phyloP scores from a whole-genome alignment of 805 yeast genomes.

The Torulaspora microellipsoides region DNA sequence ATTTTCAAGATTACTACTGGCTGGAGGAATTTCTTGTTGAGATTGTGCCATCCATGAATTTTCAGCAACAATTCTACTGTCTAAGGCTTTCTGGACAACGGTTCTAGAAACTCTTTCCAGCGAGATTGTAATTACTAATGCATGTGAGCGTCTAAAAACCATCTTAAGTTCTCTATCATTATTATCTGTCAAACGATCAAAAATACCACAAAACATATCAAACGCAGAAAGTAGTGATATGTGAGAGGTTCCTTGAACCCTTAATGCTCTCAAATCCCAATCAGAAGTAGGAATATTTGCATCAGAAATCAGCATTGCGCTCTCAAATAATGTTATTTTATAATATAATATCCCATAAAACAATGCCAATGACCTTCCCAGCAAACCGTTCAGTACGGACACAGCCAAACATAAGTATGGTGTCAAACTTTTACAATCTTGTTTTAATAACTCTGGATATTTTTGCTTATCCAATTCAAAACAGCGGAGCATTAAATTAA shows the following conservation, averaged over 20 bases:
- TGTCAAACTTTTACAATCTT: conserved; percentile 8
- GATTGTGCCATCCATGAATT: conserved; percentile 9
- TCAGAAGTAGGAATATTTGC: neutral
- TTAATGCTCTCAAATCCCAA: conserved; percentile 15
- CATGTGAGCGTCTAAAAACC: conserved; percentile 10
- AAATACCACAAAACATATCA: conserved; percentile 12
- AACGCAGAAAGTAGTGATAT: conserved; percentile 11
- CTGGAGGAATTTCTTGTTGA: too few species aligned
- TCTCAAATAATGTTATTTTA: conserved; percentile 14
- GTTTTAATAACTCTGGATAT: conserved; percentile 15
- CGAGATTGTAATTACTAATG: conserved; percentile 10
- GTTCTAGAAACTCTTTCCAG: conserved; percentile 17
- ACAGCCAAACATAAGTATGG: conserved; percentile 20
- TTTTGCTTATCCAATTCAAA: conserved; percentile 17
- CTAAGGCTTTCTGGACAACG: conserved; percentile 19
- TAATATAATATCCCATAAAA: conserved; percentile 13
- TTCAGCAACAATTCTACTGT: conserved; percentile 19
- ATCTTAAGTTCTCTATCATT: conserved; percentile 5
- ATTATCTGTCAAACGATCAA: conserved; percentile 9
- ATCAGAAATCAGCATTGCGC: conserved; percentile 7
- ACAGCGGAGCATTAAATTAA: conserved; percentile 10
- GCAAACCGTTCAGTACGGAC: conserved; percentile 4
- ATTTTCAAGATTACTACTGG: too few species aligned
- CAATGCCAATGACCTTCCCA: conserved; percentile 10
- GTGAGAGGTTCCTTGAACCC: conserved; percentile 4